These are phyloP conservation scores for Nakazawaea ernobii DNA, from an alignment of 805 yeast genomes.

Conservation along the genomic window DNA sequence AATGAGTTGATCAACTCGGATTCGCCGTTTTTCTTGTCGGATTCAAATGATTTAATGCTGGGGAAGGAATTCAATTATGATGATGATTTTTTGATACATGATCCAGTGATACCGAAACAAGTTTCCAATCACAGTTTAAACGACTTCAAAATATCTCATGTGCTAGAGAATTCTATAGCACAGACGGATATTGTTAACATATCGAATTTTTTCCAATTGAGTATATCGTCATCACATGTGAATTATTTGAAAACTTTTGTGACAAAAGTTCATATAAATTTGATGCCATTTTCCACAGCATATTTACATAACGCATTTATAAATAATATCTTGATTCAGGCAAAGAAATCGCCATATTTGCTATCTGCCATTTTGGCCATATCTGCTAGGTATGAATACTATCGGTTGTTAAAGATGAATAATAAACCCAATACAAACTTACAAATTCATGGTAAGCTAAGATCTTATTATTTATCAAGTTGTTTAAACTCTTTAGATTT, in stretches of 20 bases:
- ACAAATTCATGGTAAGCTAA: conserved; percentile 49
- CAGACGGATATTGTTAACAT: conserved; percentile 20
- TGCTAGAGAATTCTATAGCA: conserved; percentile 22
- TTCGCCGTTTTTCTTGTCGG: conserved; percentile 4
- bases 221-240: conserved; percentile 24
- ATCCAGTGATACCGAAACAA: conserved; percentile 9
- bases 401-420: conserved; percentile 18
- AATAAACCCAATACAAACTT: conserved; percentile 6
- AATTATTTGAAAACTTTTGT: conserved; percentile 26
- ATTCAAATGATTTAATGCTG: neutral
- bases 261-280: conserved; percentile 28
- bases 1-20: conserved; percentile 24
- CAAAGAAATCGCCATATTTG: conserved; percentile 50
- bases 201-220: conserved; percentile 26
- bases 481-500: conserved; percentile 59
- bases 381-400: conserved; percentile 52
- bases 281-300: conserved; percentile 29
- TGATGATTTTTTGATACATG: conserved; percentile 8
- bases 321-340: conserved; percentile 24
- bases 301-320: conserved; percentile 28
- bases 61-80: conserved; percentile 1
- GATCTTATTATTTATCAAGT: conserved; percentile 55
- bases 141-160: conserved; percentile 9
- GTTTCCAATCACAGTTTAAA: neutral
- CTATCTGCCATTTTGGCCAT: conserved; percentile 68